Base-by-base conservation (phyloP, 352 stramenopile genomes). In the Pelagophyceae sp. region DNA sequence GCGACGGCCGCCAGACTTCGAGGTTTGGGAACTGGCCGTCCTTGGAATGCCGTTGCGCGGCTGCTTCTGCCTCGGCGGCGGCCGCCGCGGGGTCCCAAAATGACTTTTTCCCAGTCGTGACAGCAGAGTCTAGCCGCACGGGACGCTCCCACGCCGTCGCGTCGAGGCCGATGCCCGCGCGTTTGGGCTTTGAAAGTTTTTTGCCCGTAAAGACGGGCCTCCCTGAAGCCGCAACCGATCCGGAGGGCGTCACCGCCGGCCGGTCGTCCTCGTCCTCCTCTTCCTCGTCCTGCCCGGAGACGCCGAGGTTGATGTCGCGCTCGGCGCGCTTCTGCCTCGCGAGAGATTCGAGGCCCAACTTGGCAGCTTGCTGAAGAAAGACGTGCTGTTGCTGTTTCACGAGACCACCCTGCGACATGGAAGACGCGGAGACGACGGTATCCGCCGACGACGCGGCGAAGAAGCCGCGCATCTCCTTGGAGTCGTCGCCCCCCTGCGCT, bases 81-180 rank as follows among this genome's bases (percentile, higher is more conserved):
- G 29, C 50, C 33, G 61, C 67, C 32, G 31, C 32, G 2, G 35
- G 37, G 38, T 77, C 32, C 64, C 65, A 77, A 25, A 67, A 71
- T 0, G 6, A 11, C 58, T 50, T 6, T 50, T 25, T 25, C 27
- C 33, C n/a, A 1, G 50, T 60, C 38, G 29, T 79, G 61, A 32
- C 38, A 60, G 70, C 72, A 0, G 3, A 64, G 20, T 70, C 70
- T 27, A 80, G 50, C 29, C 77, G 33, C 64, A 76, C 79, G 38
- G 79, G 79, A 23, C 50, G 40, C 50, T 82, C 79, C 79, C 79
- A 82, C 45, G 77, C 76, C 32, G 80, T 45, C 23, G n/a, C 27
- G 76, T 82, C 79, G 35, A 82, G 0, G n/a, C 79, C 79, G 60
- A 83, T 72, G 27, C 77, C 78, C 37, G 67, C 20, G 17, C 67